Evolutionary conservation across 139 green algal genomes (phyloP), one percentile per base, ranked within the genome.

Genomic region (Mychonastes homosphaera): DNA sequence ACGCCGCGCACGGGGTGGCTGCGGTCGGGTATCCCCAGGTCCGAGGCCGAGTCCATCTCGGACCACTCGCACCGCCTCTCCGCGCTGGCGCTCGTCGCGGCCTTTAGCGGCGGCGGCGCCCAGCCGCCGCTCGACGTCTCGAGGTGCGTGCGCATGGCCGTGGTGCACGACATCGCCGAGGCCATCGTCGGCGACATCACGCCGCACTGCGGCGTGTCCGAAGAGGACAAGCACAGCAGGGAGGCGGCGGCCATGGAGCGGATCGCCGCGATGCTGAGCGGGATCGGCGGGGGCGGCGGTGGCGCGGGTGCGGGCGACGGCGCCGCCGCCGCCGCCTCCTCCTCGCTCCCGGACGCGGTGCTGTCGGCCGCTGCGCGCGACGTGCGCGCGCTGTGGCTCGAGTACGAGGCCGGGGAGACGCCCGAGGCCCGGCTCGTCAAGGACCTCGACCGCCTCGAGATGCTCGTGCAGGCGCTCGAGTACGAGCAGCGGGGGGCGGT

Each of bases 381-480:
- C 58, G 72, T 96, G 10, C 54, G 71, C 43, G 60, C 59, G 15
- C 71, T 97, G 12, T 97, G 87, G 85, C 47, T 80, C 5, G 90
- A 97, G 71, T 97, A 97, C 52, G 90, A 96, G 67, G 57, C 60
- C 2, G 90, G 74, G 3, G 32, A 69, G 7, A 87, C 73, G 0
- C 54, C 56, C 0, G 89, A 97, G 57, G 85, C 88, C 1, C 64
- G 71, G 36, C 59, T 97, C 35, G 81, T 97, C 6, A 97, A 97
- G 60, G 90, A 97, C 65, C 86, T 97, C 60, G 90, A 97, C 79
- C 97, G 97, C 74, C 47, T 93, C 48, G 80, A 87, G 66, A 87
- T 87, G 80, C 84, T 87, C 59, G 36, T 87, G 12, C 73, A 79
- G 65, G 89, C 89, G 15, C 36, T 73, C 12, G 87, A 96, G 70